Base-by-base conservation (phyloP, 768 basidiomycete genomes). In the Suillus tomentosus region DNA sequence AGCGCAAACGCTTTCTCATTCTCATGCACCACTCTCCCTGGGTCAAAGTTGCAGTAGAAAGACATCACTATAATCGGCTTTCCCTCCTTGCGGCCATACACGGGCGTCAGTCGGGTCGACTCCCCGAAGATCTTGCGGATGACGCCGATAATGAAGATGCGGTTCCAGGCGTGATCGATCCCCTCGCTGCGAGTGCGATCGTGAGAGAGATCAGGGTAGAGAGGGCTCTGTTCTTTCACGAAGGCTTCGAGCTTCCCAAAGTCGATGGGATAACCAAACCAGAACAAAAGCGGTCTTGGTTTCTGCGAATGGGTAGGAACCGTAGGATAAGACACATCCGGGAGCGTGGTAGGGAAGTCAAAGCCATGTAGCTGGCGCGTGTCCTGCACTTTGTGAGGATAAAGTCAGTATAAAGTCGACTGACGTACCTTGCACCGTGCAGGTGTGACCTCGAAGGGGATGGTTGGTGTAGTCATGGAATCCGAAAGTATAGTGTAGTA, bases 11-110 rank as follows among this genome's bases (percentile, higher is more conserved):
- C 53, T 11, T 54, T 54, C 31, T 54, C 53, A 5, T 34, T 34
- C 10, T 54, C 53, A 54, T 19, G 31, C 10, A 54, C 53, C 17
- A 6, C 53, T 19, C 53, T 54, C 17, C 17, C 53, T 1, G 53
- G 31, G 31, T 54, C 53, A 54, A 54, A 54, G 10, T 54, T 54
- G 53, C 53, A 54, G 53, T 54, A 54, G 53, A 54, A 54, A 19
- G 53, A 54, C 53, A 54, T 54, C 17, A 54, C 53, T 11, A 54
- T 34, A 1, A 54, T 54, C 9, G 53, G 53, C 34, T 19, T 54
- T 10, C 53, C 53, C 5, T 34, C 17, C 31, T 17, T 54, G 2
- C 53, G 53, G 31, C 53, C 31, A 54, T 54, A 54, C 31, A 54
- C 53, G 5, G 53, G 53, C 19, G 5, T 34, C 31, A 54, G 31